These are phyloP conservation scores for Magnaporthiopsis poae DNA, from an alignment of 2,329 filamentous ascomycete genomes.

Conservation along the genomic window DNA sequence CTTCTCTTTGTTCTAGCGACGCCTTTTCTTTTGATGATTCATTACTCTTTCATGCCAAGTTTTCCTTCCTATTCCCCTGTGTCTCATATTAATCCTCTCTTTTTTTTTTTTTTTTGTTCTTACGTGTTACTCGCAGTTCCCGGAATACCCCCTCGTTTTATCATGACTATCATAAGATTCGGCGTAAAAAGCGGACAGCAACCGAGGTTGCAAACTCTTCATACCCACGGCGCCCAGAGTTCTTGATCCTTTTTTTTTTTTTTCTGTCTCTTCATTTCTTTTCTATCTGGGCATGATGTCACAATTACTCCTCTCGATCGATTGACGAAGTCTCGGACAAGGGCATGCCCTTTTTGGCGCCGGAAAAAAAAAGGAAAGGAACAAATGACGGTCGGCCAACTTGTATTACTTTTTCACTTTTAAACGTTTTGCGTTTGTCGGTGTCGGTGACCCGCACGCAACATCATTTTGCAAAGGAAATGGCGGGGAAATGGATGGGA, in stretches of 20 bases:
- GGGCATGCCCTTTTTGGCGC: background rate
- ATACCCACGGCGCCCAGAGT: background rate
- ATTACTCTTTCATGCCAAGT: slow-evolving; percentile 9
- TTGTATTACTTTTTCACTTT: slow-evolving; percentile 5
- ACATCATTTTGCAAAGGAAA: background rate
- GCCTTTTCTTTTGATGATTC: slow-evolving; percentile 6
- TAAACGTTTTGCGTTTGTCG: slow-evolving; percentile 8
- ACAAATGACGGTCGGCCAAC: background rate
- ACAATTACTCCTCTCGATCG: background rate
- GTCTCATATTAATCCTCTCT: slow-evolving; percentile 13
- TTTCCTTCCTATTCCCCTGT: slow-evolving; percentile 14
- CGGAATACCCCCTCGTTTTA: background rate
- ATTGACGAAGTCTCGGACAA: background rate
- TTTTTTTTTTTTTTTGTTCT: slow-evolving; percentile 1
- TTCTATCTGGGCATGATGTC: slow-evolving; percentile 8
- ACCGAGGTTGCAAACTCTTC: background rate
- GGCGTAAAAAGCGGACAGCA: background rate
- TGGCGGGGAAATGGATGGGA: background rate
- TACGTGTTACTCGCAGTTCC: slow-evolving; percentile 7
- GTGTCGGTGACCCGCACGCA: background rate
- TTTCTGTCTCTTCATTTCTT: slow-evolving; percentile 9
- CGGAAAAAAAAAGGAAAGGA: too few species aligned
- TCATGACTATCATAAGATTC: background rate
- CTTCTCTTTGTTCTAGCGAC: slow-evolving; percentile 11
- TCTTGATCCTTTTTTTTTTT: slow-evolving; percentile 6